Percentiles rank a stretch among this genome's conserved stretches.
Evolutionary conservation across 148 eudicot species (phyloP).

Genomic region (Fagopyrum esculentum): DNA sequence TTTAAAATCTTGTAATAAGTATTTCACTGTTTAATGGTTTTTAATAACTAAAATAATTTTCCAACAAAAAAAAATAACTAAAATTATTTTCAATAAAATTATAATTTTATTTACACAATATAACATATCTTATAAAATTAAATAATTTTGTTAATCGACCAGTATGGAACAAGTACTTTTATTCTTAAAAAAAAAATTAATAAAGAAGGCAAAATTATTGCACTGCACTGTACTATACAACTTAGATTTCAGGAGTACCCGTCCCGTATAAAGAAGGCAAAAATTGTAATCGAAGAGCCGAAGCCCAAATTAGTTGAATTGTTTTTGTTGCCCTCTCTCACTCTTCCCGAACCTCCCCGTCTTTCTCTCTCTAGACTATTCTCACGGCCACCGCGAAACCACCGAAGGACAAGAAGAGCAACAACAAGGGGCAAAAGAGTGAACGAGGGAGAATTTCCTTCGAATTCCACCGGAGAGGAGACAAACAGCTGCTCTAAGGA

Average conservation of each 20-base stretch:
- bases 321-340: neutral
- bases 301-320: neutral
- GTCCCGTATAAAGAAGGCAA: neutral
- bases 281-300: neutral
- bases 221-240: no score
- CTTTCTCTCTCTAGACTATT: slow-evolving; percentile 7
- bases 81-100: no score
- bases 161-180: neutral
- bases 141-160: neutral
- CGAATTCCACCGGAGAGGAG: slow-evolving; percentile 6
- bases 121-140: neutral
- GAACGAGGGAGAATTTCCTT: neutral
- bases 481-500: slow-evolving; percentile 5
- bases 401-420: neutral
- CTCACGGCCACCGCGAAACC: slow-evolving; percentile 3
- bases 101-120: no score
- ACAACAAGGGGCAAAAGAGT: neutral
- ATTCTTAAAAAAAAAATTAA: neutral
- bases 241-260: no score
- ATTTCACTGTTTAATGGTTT: no score
- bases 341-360: slow-evolving; percentile 10
- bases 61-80: no score
- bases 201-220: no score
- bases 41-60: no score
- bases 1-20: no score